Base-by-base conservation (phyloP, 768 basidiomycete genomes). In the Glaciozyma martinii region DNA sequence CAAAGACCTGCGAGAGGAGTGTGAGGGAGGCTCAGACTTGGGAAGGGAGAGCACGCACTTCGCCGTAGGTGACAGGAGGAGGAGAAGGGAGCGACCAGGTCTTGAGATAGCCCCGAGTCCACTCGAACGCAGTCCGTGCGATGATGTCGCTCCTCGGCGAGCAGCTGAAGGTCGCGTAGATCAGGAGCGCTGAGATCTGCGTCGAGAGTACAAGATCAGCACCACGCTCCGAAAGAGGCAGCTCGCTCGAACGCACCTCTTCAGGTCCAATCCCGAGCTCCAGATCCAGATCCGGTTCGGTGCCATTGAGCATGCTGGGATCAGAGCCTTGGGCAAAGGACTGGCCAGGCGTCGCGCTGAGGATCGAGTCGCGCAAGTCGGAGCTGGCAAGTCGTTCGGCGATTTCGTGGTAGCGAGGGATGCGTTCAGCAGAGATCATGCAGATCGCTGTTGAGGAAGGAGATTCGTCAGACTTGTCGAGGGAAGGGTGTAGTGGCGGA, bases 241-340 rank as follows among this genome's bases (percentile, higher is more conserved):
- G 10, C 3, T 16, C 46, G 21, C 21, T 40, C 10, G 15, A 13
- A 13, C 46, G 46, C 46, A 47, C n/a, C 23, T 52, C 50, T 52
- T 52, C 50, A 25, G 50, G 27, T 13, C 55, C 55, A 19, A 56
- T 56, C 37, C 55, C 55, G 16, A 56, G 55, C 55, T 56, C 55
- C 19, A 56, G 32, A 23, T 56, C 55, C 2, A 56, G n/a, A 12
- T 56, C 55, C 1, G 55, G 55, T n/a, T 56, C 55, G 8, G 50
- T 8, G 3, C 25, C n/a, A 29, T 25, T 47, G 27, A n/a, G 50
- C 19, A 6, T 23, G 19, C 3, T 52, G 50, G 27, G 27, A 47
- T 55, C 32, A 21, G 21, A 23, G 18, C 19, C 37, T 25, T 40
- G 33, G 19, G 55, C 55, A 23, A 37, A 56, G 13, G 37, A 21